Evolutionary conservation across 495 filamentous ascomycete genomes (phyloP).

Genomic region (Friedmanniomyces simplex): DNA sequence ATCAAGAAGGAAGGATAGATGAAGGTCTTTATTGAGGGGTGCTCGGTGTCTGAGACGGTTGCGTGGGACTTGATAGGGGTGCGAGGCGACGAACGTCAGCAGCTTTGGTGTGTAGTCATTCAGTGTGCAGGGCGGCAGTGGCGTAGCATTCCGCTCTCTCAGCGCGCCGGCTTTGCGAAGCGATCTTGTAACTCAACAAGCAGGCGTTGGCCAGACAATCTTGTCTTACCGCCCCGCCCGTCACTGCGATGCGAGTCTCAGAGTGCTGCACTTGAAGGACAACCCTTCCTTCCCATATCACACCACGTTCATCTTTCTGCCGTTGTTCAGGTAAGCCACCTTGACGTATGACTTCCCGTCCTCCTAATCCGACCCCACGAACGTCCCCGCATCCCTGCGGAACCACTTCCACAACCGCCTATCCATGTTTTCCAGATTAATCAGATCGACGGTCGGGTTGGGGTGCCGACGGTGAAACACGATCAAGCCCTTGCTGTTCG

Average conservation of each 20-base stretch:
- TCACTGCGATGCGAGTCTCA: no score
- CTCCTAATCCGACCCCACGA: background rate
- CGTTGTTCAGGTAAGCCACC: background rate
- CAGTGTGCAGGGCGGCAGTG: background rate
- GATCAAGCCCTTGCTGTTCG: background rate
- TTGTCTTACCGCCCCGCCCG: no score
- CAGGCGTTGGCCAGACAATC: no score
- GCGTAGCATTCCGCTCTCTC: background rate
- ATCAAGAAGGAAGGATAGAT: constrained; percentile 20
- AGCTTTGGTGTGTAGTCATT: background rate
- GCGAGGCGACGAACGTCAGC: constrained; percentile 10
- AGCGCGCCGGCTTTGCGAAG: no score
- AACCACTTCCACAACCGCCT: background rate
- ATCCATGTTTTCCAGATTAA: background rate
- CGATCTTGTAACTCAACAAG: no score
- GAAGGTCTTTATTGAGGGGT: no score
- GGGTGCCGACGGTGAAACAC: background rate
- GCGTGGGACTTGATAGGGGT: constrained; percentile 12
- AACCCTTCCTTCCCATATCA: no score
- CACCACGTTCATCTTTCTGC: background rate
- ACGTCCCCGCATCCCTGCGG: background rate
- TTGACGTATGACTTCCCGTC: background rate
- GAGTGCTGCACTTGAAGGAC: no score
- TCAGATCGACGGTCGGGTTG: background rate
- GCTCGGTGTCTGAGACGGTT: constrained; percentile 7